Evolutionary conservation across 139 green algal genomes (phyloP), one percentile per base, ranked within the genome.

Genomic region (Mychonastes homosphaera): DNA sequence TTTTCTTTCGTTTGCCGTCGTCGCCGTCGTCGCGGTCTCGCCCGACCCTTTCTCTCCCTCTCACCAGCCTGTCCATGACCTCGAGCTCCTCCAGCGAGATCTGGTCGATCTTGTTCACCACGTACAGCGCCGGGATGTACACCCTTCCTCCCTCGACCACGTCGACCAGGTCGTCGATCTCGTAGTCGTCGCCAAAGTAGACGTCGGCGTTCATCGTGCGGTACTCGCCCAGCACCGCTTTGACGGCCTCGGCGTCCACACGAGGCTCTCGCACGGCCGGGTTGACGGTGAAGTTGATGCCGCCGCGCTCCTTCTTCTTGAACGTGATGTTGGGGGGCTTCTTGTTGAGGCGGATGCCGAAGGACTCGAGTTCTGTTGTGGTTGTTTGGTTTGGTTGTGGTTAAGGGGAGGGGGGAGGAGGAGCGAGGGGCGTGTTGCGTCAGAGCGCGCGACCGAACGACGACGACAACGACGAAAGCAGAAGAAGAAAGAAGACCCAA

Each of bases 311-410:
- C 74, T 98, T 95, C 53, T 85, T 90, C 56, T 71, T 73, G 71
- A 95, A 98, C 6, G 72, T 84, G 50, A 98, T 92, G 56, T 79
- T 84, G 2, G 92, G 91, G 10, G 90, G 90, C 56, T 79, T 74
- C 76, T 98, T 97, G 78, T 98, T 98, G 16, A 98, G 72, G 2
- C 92, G 82, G 68, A 95, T 93, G 59, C 87, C 88, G 68, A 95
- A 95, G 36, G 86, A 74, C 63, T 78, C 74, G 16, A 79, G 41
- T 58, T 79, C n/a, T n/a, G n/a, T n/a, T n/a, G n/a, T n/a, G n/a
- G n/a, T n/a, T n/a, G n/a, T n/a, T n/a, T n/a, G n/a, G n/a, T n/a
- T n/a, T n/a, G n/a, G n/a, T n/a, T n/a, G n/a, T n/a, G n/a, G n/a
- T n/a, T n/a, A n/a, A n/a, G n/a, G n/a, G n/a, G n/a, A n/a, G n/a